Conservation (phyloP, 140 eudicot genomes). For the Senecio squalidus region DNA sequence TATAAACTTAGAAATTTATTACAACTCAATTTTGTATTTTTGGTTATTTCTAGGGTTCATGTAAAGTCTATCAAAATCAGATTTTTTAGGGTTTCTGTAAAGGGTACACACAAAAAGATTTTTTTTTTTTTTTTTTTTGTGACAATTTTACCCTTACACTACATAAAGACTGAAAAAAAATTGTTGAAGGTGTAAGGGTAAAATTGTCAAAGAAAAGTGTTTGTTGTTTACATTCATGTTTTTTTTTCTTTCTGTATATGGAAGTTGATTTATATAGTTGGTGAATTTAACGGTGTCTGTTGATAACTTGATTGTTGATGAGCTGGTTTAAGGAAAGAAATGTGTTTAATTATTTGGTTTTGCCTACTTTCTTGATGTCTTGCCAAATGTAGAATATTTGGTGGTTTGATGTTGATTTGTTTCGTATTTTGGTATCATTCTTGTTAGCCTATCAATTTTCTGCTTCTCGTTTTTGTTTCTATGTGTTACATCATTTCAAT, state of each 20-base stretch:
- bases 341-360: constrained; percentile 3
- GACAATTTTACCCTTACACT: too few relatives aligned
- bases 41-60: background rate
- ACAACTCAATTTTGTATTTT: background rate
- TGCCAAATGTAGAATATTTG: constrained; percentile 25
- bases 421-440: constrained; percentile 15
- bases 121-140: too few relatives aligned
- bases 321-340: constrained; percentile 13
- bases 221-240: too few relatives aligned
- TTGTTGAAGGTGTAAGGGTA: too few relatives aligned
- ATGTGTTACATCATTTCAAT: background rate
- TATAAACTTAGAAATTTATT: background rate
- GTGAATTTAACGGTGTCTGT: background rate
- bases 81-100: background rate
- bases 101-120: too few relatives aligned
- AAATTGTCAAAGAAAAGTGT: too few relatives aligned
- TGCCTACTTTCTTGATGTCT: constrained; percentile 17
- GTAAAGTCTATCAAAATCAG: constrained; percentile 2
- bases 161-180: too few relatives aligned
- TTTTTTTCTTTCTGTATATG: constrained; percentile 1
- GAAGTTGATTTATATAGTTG: constrained; percentile 6
- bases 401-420: constrained; percentile 20
- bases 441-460: constrained; percentile 15
- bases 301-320: constrained; percentile 13
- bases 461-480: constrained; percentile 9